Evolutionary conservation across 257 asterid genomes (phyloP), one percentile per base, ranked within the genome.

Genomic region (Eucommia ulmoides): DNA sequence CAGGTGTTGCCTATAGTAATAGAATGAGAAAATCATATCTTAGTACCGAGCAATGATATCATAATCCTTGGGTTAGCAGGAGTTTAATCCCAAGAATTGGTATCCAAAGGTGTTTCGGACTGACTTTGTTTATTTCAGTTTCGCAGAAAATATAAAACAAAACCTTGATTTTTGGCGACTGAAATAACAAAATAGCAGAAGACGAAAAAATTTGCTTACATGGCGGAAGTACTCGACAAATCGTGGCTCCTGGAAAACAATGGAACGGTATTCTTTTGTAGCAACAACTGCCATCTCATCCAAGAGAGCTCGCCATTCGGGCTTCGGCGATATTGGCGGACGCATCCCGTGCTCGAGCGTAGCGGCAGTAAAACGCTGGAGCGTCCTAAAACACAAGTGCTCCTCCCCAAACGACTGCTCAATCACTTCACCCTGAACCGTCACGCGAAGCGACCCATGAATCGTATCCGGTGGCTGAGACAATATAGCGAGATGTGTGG

Each of bases 1-100:
- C 97, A n/a, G 97, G 97, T 1, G 97, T 88, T 3, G 95, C 95
- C 95, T 88, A 62, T 35, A 62, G 23, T 50, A 53, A 20, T 21
- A 0, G 53, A 29, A 18, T 51, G 49, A 9, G 11, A 21, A 48
- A 49, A 2, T 19, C 1, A 8, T 2, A 14, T 41, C n/a, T n/a
- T n/a, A n/a, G 20, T 0, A 20, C 8, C 8, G n/a, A 17, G 33
- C 19, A 20, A 23, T 25, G 38, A n/a, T n/a, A n/a, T n/a, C n/a
- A n/a, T n/a, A n/a, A n/a, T n/a, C n/a, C n/a, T n/a, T n/a, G n/a
- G n/a, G n/a, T n/a, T n/a, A n/a, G n/a, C n/a, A n/a, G n/a, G n/a
- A n/a, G 38, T 12, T 29, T 5, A 7, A 29, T 29, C 38, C 12
- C 38, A 29, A 29, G 38, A 12, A 29, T 29, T n/a, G n/a, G n/a